phyloP scores from a whole-genome alignment of 208 protist species.

The Trypanosoma vivax region DNA sequence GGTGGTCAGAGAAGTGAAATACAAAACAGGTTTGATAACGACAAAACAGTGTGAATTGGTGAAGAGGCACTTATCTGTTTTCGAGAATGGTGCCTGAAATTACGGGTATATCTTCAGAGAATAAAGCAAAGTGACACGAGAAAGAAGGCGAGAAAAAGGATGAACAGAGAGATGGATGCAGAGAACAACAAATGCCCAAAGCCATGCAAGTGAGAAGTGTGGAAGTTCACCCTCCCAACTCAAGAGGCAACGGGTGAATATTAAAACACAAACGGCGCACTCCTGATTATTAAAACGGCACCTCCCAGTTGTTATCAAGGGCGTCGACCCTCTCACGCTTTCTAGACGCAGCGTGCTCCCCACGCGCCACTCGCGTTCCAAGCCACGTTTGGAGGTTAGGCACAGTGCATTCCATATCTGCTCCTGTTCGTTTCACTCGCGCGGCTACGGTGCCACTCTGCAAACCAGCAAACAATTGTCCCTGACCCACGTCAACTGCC shows the following conservation, averaged over 20 bases:
- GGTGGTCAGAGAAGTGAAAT: no score
- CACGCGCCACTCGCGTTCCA: conserved; percentile 25
- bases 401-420: neutral
- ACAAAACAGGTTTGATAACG: no score
- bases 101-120: neutral
- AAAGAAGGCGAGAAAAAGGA: neutral
- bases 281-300: conserved; percentile 1
- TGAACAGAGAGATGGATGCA: neutral
- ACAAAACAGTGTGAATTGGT: no score
- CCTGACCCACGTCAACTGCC: conserved; percentile 26
- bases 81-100: no score
- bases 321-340: conserved; percentile 29
- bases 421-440: conserved; percentile 6
- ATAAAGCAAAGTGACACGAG: neutral
- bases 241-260: no score
- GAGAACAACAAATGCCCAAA: neutral
- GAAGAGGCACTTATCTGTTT: no score
- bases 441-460: conserved; percentile 55
- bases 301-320: conserved; percentile 17
- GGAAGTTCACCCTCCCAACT: neutral
- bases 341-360: conserved; percentile 18
- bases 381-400: conserved; percentile 31
- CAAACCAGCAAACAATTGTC: conserved; percentile 51
- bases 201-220: neutral
- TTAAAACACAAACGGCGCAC: no score